Base-by-base conservation (phyloP, 2,329 filamentous ascomycete genomes). In the Ceratocystiopsis sp. region DNA sequence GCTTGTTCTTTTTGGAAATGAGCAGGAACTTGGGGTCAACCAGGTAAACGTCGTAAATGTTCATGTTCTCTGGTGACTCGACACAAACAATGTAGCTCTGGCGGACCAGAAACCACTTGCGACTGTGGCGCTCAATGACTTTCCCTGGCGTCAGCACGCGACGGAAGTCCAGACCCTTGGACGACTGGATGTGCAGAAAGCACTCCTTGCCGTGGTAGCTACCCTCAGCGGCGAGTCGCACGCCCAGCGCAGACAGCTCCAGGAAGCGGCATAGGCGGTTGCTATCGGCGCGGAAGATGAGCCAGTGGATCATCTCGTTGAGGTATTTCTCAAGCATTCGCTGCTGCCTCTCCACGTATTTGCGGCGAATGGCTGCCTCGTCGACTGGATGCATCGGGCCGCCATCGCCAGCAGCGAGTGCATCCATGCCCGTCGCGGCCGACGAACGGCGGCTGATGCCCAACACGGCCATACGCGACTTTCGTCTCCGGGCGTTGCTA, bases 201-300 rank as follows among this genome's bases (percentile, higher is more conserved):
- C 91, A 93, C 61, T 98, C 93, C 60, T 98, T 98, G 46, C 91
- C 93, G 56, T 98, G 91, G 54, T 95, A 96, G 53, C 87, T 93
- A 25, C 86, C 87, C 60, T 98, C 93, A 0, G 89, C 86, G 19
- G 91, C 91, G 41, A 98, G 73, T 40, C 93, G 79, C 41, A 98
- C 86, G 18, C 91, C 91, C 6, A 98, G 69, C 1, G 93, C 89
- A 17, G 91, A 98, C 10, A 98, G 67, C 58, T 98, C 91, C 2
- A 98, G 67, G 58, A 98, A 98, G 50, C 93, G 91, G 63, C 91
- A 98, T 4, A 98, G 68, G 11, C 91, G 78, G 55, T 95, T 96
- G 62, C 86, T 95, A 60, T 96, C 89, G 8, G 91, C 79, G 38
- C 89, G 77, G 63, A 98, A 98, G 61, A 98, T 96, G 53, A 98